A percentile compares a stretch with the other conserved stretches of the same genome.
phyloP scores from a whole-genome alignment of 1,139 yeast species.

The Scheffersomyces titani region DNA sequence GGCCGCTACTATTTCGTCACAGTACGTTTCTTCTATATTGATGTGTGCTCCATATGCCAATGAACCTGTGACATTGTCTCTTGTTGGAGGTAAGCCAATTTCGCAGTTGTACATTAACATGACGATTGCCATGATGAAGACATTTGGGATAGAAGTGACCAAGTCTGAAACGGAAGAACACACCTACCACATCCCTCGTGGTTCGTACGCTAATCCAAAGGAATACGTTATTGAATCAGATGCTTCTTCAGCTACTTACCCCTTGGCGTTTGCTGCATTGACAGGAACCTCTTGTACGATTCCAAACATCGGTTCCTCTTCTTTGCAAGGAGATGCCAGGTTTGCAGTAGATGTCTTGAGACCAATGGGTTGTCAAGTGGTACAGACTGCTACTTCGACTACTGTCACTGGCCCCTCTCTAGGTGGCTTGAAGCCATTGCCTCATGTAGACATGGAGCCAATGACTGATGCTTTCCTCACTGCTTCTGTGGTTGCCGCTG shows the following conservation, averaged over 20 bases:
- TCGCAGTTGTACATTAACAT: slow-evolving; percentile 94
- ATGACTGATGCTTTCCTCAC: slow-evolving; percentile 99
- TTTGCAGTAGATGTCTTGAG: slow-evolving; percentile 89
- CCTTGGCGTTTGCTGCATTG: slow-evolving; percentile 97
- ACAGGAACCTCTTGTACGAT: slow-evolving; percentile 91
- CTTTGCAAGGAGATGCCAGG: slow-evolving; percentile 96
- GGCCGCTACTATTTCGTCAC: slow-evolving; percentile 96
- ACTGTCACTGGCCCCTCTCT: slow-evolving; percentile 87
- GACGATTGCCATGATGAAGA: slow-evolving; percentile 95
- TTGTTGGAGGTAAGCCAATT: slow-evolving; percentile 96
- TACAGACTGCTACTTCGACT: slow-evolving; percentile 80
- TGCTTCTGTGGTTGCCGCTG: slow-evolving; percentile 95
- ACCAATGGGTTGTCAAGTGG: slow-evolving; percentile 95
- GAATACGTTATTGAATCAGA: slow-evolving; percentile 93
- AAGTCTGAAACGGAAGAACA: slow-evolving; percentile 69
- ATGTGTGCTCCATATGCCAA: slow-evolving; percentile 98
- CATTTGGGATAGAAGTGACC: slow-evolving; percentile 81
- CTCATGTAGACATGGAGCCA: slow-evolving; percentile 94
- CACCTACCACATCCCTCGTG: slow-evolving; percentile 90
- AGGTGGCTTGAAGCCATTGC: slow-evolving; percentile 68
- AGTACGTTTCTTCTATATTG: slow-evolving; percentile 91
- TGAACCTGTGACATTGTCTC: slow-evolving; percentile 79
- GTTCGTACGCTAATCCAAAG: slow-evolving; percentile 73
- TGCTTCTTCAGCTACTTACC: slow-evolving; percentile 98
- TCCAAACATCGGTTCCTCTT: slow-evolving; percentile 90